Percentiles rank a stretch among this genome's conserved stretches.
These are phyloP conservation scores for Phoenix roebelenii DNA, from an alignment of 176 grass and related monocot species.

Conservation along the genomic window DNA sequence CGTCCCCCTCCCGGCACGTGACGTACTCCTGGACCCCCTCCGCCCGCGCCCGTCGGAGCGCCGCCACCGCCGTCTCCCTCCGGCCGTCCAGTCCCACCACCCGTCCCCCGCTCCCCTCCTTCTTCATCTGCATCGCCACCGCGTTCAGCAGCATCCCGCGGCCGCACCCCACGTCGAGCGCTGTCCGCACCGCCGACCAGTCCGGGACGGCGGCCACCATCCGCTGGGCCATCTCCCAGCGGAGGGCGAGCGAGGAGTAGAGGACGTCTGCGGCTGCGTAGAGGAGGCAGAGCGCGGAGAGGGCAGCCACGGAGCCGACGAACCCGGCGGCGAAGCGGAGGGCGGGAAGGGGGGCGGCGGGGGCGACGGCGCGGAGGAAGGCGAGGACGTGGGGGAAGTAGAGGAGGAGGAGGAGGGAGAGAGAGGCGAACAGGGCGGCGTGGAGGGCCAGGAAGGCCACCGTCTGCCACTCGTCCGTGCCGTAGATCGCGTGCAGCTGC, in stretches of 20 bases:
- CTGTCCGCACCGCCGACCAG: neutral
- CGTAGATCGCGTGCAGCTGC: neutral
- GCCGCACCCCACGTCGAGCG: neutral
- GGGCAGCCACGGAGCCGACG: neutral
- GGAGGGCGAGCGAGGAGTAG: neutral
- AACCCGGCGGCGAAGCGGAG: neutral
- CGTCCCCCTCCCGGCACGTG: neutral
- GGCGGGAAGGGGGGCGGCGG: neutral
- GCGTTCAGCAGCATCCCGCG: neutral
- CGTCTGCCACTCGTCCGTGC: neutral
- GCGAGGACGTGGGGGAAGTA: neutral
- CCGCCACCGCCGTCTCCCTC: neutral
- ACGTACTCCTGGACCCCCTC: neutral
- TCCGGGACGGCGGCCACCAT: neutral
- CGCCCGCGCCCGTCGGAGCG: no score
- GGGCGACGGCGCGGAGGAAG: neutral
- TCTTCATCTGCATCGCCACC: neutral
- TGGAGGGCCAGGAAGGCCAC: neutral
- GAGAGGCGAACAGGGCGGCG: neutral
- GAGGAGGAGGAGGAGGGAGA: neutral
- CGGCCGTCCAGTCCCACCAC: neutral
- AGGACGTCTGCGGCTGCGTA: neutral
- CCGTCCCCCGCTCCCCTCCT: neutral
- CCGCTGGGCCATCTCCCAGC: neutral
- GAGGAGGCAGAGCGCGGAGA: conserved; percentile 1